A percentile compares a stretch with the other conserved stretches of the same genome.
phyloP scores from a whole-genome alignment of 2,329 filamentous ascomycete genomes.

The Xylaria sp. region DNA sequence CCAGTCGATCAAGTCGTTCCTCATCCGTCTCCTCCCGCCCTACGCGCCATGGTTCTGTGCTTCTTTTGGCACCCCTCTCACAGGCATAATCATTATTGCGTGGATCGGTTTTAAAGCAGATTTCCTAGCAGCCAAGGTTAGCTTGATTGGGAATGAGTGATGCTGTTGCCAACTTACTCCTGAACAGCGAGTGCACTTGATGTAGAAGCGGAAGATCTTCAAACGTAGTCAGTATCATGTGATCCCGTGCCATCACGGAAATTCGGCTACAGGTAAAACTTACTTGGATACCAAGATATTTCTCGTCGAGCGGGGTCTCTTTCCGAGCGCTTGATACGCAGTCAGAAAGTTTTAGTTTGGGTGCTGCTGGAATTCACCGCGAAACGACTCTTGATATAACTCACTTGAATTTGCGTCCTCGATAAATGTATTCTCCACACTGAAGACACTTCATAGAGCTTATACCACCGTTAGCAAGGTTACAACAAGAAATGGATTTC shows the following conservation, averaged over 20 bases:
- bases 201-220: constrained; percentile 85
- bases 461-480: constrained; percentile 1
- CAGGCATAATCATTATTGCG: constrained; percentile 91
- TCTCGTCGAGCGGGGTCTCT: constrained; percentile 86
- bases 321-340: constrained; percentile 70
- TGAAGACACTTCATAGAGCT: constrained; percentile 55
- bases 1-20: constrained; percentile 83
- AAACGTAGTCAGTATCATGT: no score
- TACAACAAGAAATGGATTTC: not conserved
- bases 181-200: constrained; percentile 59
- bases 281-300: constrained; percentile 82
- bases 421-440: constrained; percentile 82
- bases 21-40: constrained; percentile 81
- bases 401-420: constrained; percentile 89
- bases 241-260: no score
- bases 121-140: constrained; percentile 17
- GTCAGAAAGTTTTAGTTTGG: constrained; percentile 10
- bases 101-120: constrained; percentile 74
- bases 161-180: constrained; percentile 17
- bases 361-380: not conserved
- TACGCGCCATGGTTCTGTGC: constrained; percentile 90
- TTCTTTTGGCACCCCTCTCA: constrained; percentile 86
- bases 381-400: not conserved
- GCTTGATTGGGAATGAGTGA: not conserved
- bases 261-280: no score